Evolutionary conservation across 2,329 filamentous ascomycete species (phyloP).

Genomic region (Pestalotiopsis sp.): DNA sequence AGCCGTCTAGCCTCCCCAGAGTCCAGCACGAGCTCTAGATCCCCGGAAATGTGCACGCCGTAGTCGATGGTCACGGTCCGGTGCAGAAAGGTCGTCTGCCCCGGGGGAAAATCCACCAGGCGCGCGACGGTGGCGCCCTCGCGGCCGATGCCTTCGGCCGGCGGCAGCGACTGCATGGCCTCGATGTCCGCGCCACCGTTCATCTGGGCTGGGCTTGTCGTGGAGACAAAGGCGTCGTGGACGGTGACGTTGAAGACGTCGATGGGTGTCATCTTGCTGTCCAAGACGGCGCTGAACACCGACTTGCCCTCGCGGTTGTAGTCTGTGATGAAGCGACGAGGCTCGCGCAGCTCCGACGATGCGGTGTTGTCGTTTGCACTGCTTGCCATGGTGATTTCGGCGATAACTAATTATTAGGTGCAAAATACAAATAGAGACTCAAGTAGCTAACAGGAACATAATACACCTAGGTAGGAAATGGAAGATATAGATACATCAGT

Average conservation of each 20-base stretch:
- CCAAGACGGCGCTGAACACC: not conserved
- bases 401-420: too few species aligned
- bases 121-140: slow-evolving; percentile 3
- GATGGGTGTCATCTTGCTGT: not conserved
- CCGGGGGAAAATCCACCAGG: slow-evolving; percentile 14
- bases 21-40: slow-evolving; percentile 16
- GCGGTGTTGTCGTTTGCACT: not conserved
- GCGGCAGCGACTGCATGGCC: not conserved
- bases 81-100: slow-evolving; percentile 13
- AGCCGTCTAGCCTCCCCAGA: slow-evolving; percentile 16
- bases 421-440: too few species aligned
- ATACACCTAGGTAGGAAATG: too few species aligned
- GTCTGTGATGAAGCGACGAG: not conserved
- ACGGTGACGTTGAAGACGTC: not conserved
- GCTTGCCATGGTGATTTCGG: not conserved
- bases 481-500: too few species aligned
- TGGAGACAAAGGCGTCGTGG: not conserved
- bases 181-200: not conserved
- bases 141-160: not conserved
- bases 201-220: not conserved
- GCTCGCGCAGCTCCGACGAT: not conserved
- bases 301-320: not conserved
- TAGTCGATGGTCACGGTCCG: slow-evolving; percentile 19
- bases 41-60: slow-evolving; percentile 16
- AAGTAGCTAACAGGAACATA: too few species aligned